phyloP scores from a whole-genome alignment of 495 filamentous ascomycete species.

The Penicillium fimorum region DNA sequence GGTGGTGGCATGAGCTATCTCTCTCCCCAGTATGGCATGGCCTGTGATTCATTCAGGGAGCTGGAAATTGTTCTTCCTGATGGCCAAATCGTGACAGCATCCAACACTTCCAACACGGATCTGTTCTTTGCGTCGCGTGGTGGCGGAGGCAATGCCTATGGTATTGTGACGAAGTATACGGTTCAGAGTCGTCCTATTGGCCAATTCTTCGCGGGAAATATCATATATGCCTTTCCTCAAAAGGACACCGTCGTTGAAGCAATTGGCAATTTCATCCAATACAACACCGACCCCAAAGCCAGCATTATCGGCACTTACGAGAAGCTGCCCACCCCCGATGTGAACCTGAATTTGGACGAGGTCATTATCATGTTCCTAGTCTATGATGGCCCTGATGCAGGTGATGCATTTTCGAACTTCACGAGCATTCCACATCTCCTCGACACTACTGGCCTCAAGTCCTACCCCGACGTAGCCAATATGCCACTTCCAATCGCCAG shows the following conservation, averaged over 20 bases:
- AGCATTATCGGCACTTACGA: conserved; percentile 35
- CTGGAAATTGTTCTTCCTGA: conserved; percentile 51
- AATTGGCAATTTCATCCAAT: conserved; percentile 31
- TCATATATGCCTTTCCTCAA: conserved; percentile 30
- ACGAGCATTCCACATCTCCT: conserved; percentile 28
- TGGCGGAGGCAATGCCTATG: conserved; percentile 50
- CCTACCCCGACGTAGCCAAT: conserved; percentile 31
- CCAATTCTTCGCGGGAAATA: conserved; percentile 31
- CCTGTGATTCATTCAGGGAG: conserved; percentile 35
- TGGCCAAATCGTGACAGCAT: conserved; percentile 49
- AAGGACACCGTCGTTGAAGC: conserved; percentile 26
- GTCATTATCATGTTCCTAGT: conserved; percentile 39
- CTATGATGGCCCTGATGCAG: conserved; percentile 34
- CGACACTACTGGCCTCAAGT: conserved; percentile 27
- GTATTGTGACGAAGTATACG: conserved; percentile 41
- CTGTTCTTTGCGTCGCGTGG: conserved; percentile 59
- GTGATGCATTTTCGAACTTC: conserved; percentile 30
- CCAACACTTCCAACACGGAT: conserved; percentile 48
- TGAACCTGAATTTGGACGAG: conserved; percentile 30
- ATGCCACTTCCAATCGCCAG: conserved; percentile 32
- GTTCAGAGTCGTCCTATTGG: conserved; percentile 29
- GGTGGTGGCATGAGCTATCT: conserved; percentile 38
- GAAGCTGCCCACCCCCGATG: conserved; percentile 25
- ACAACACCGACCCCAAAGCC: conserved; percentile 36
- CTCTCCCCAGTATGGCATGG: conserved; percentile 38